These are phyloP conservation scores for Epicoccum nigrum DNA, from an alignment of 2,329 filamentous ascomycete species.

Conservation along the genomic window DNA sequence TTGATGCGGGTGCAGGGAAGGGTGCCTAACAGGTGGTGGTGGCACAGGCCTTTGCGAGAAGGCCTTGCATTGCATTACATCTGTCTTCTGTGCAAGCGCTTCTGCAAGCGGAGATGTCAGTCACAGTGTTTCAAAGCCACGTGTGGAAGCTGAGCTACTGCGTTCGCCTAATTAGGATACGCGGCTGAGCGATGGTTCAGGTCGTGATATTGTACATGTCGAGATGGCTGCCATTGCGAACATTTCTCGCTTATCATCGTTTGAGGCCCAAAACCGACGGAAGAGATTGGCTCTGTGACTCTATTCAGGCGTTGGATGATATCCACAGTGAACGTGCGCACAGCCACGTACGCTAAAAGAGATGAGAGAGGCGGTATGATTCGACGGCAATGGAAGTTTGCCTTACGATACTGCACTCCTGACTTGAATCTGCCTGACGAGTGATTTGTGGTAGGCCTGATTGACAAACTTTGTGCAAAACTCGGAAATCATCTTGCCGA, in stretches of 20 bases:
- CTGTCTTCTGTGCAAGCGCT: conserved; percentile 17
- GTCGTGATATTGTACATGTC: conserved; percentile 24
- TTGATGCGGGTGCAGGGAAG: conserved; percentile 13
- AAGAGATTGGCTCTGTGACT: too few relatives aligned
- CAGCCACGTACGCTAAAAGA: conserved; percentile 41
- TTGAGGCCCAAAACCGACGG: too few relatives aligned
- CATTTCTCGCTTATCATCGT: not conserved
- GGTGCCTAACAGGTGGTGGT: conserved; percentile 28
- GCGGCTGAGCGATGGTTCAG: conserved; percentile 32
- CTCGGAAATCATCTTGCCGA: conserved; percentile 18
- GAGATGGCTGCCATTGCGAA: conserved; percentile 13
- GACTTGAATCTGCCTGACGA: conserved; percentile 31
- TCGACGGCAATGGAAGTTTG: conserved; percentile 26
- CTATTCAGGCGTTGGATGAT: too few relatives aligned
- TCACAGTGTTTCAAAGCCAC: conserved; percentile 16
- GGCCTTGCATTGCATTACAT: conserved; percentile 13
- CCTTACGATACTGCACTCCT: conserved; percentile 20
- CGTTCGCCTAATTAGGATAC: conserved; percentile 24
- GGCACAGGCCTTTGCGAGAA: conserved; percentile 28
- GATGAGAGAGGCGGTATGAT: conserved; percentile 26
- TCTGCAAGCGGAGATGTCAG: conserved; percentile 21
- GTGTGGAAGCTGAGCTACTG: conserved; percentile 29
- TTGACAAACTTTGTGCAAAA: conserved; percentile 16
- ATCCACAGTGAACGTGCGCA: conserved; percentile 27
- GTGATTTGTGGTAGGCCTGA: conserved; percentile 18